Base-by-base conservation (phyloP, 2,329 filamentous ascomycete species). In the Tolypocladium nubicola region DNA sequence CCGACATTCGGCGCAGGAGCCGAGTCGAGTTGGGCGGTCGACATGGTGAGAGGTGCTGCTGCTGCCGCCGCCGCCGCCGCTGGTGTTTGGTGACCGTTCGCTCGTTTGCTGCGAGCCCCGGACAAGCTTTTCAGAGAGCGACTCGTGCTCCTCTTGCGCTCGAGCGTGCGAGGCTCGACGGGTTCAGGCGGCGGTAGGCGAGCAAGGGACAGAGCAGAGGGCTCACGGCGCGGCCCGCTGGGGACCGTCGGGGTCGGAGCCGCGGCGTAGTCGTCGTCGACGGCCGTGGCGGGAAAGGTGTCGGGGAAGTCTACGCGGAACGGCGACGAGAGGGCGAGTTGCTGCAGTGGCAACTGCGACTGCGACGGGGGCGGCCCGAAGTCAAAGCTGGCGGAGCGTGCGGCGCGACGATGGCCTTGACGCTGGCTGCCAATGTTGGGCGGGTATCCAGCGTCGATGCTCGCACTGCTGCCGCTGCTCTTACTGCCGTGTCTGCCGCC, bases 241-340 rank as follows among this genome's bases (percentile, higher is more conserved):
- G 90, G 90, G 40, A 97, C 80, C 35, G 85, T 92, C 6, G 93
- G 93, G 41, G 87, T 93, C 16, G 93, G 92, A 33, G 91, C 92
- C 55, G 90, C 88, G 68, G 94, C 88, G 72, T 87, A 85, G 64
- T 87, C 82, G 64, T 80, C 76, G 65, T 49, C 41, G 23, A 10
- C 37, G 26, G 30, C 23, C 35, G 35, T 23, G 21, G 45, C 45
- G 54, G 79, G 72, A 62, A 79, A 78, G 58, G 72, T 74, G 62
- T 75, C 77, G 58, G 76, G 71, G 60, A 79, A 76, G 49, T 82
- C 78, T 60, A 76, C 67, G 61, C 77, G 76, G 74, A 78, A 80
- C 53, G 69, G 68, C 35, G 68, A 63, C 14, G 66, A 63, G 54
- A 66, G 62, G 30, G 65, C 53, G 47, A 63, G 64, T 55, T 67